Evolutionary conservation across 768 basidiomycete species (phyloP), one percentile per base, ranked within the genome.

Genomic region (Suillus luteus): DNA sequence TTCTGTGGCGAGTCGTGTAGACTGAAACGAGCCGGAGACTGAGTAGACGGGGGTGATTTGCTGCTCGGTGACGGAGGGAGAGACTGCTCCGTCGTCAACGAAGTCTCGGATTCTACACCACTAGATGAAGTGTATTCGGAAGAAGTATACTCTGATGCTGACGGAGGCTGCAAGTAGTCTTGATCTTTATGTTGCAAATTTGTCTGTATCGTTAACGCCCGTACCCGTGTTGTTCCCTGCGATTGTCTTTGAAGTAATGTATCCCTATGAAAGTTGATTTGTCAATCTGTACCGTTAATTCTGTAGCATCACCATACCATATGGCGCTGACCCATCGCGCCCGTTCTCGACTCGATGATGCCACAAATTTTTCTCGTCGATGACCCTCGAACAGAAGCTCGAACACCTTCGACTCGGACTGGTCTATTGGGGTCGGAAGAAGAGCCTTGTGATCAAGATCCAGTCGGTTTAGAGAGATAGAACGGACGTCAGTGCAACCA

Each of bases 251-350:
- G 48, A 38, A 91, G 75, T 31, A 90, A 78, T 5, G 79, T 77
- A 70, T 91, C 87, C 89, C 89, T 89, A 67, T 5, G 44, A 62
- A 44, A 49, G 31, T 10, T 64, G 67, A 33, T 62, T 52, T 44
- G 60, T 1, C 4, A 27, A 49, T 43, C 27, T 33, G 40, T 8
- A 58, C 65, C 11, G 40, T 2, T 14, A 54, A 38, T 43, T 24
- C 9, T 11, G 55, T 40, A 57, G 33, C 40, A 40, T 38, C 27
- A 33, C 12, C 80, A 69, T 72, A 90, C 91, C 91, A 92, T 55
- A 92, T 85, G 3, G 86, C 83, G 68, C 87, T 88, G 58, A 92
- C 82, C 91, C 91, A 92, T 10, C 81, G 82, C 4, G 89, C 89
- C 59, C 91, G 79, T 62, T 89, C 88, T 64, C 82, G 80, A 33